Percentiles rank a stretch among this genome's conserved stretches.
phyloP scores from a whole-genome alignment of 169 alveolate species.

The Plasmodium cynomolgi region DNA sequence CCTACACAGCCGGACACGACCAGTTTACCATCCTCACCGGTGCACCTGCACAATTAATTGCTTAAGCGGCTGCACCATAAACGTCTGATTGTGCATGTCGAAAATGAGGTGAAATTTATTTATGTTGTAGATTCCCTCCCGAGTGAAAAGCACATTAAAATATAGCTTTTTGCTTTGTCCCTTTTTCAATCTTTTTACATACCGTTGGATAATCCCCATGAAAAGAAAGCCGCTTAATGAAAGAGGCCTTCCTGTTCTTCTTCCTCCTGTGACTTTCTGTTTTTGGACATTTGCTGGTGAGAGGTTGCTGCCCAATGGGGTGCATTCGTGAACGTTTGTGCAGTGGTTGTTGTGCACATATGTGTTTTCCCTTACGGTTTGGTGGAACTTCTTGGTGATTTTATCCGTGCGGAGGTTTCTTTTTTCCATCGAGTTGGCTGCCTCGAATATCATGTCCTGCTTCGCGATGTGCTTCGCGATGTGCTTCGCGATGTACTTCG shows the following conservation, averaged over 20 bases:
- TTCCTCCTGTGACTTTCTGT: background rate
- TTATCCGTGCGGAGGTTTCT: background rate
- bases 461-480: no score
- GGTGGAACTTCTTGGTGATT: slow-evolving; percentile 4
- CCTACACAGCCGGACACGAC: background rate
- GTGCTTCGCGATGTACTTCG: no score
- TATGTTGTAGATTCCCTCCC: slow-evolving; percentile 62
- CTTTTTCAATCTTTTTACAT: slow-evolving; percentile 53
- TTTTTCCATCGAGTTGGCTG: background rate
- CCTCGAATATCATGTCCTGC: background rate
- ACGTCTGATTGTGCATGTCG: slow-evolving; percentile 7
- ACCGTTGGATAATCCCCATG: slow-evolving; percentile 40
- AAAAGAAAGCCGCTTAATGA: slow-evolving; percentile 32
- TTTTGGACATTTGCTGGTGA: background rate
- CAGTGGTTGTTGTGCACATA: background rate
- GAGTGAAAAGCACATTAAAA: slow-evolving; percentile 46
- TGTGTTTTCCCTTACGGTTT: slow-evolving; percentile 9
- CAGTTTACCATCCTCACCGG: background rate
- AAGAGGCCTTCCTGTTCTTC: slow-evolving; percentile 4
- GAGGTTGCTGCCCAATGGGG: background rate
- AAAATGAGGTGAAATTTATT: slow-evolving; percentile 48
- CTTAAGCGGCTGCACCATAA: slow-evolving; percentile 44
- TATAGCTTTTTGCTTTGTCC: slow-evolving; percentile 32
- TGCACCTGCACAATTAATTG: slow-evolving; percentile 47
- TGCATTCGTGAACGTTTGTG: background rate